Percentiles rank a stretch among this genome's conserved stretches.
Conservation (phyloP, 345 rosid species). For the Hypericum androsaemum region DNA sequence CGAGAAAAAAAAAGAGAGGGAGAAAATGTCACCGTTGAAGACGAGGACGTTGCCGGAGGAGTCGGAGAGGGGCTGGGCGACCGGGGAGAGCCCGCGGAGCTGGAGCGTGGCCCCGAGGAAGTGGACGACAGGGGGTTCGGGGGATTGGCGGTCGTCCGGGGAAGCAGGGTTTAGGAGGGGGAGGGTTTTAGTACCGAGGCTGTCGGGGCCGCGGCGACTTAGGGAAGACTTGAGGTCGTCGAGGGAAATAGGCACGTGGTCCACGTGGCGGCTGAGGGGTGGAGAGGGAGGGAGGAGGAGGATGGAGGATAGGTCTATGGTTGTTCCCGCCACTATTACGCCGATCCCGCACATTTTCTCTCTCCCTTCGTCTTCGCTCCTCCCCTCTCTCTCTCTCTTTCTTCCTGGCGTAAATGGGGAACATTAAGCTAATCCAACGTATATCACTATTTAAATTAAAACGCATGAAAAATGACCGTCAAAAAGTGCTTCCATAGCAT, state of each 20-base stretch:
- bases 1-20: not conserved
- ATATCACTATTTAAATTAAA: no score
- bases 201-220: slow-evolving; percentile 67
- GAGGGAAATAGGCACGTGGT: slow-evolving; percentile 17
- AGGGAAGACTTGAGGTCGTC: slow-evolving; percentile 53
- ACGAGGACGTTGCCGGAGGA: slow-evolving; percentile 46
- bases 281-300: slow-evolving; percentile 12
- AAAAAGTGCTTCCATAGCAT: slow-evolving; percentile 47
- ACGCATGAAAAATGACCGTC: no score
- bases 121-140: slow-evolving; percentile 17
- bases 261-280: not conserved
- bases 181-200: slow-evolving; percentile 45
- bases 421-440: no score
- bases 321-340: slow-evolving; percentile 42
- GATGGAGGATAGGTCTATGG: slow-evolving; percentile 31
- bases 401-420: no score
- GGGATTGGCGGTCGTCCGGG: slow-evolving; percentile 4
- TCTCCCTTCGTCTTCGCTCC: not conserved
- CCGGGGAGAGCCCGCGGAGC: slow-evolving; percentile 54
- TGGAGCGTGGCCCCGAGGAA: slow-evolving; percentile 75
- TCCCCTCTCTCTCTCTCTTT: no score
- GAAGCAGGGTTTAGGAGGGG: slow-evolving; percentile 9
- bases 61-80: slow-evolving; percentile 58
- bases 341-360: slow-evolving; percentile 76
- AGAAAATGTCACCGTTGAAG: slow-evolving; percentile 44